Base-by-base conservation (phyloP, 345 rosid species). In the Raphanus raphanistrum region DNA sequence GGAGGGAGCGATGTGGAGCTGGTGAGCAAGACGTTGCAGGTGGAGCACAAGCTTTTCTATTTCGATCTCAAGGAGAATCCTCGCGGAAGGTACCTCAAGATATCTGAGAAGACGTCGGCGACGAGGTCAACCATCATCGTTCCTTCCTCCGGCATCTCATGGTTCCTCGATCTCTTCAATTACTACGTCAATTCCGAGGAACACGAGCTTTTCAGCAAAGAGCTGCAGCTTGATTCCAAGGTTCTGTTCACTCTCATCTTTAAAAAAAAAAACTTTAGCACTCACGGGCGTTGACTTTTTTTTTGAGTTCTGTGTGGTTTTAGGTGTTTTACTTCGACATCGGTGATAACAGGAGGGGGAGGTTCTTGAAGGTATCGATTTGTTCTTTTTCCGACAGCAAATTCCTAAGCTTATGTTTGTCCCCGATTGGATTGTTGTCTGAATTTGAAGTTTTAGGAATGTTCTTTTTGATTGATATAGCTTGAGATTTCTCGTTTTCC, bases 151-250 rank as follows among this genome's bases (percentile, higher is more conserved):
- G 99, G 99, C 72, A 90, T 95, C 80, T 90, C 99, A 28, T 95
- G 99, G 99, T 95, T 95, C 87, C 85, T 95, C 66, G 94, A 95
- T 80, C 99, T 92, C 82, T 95, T 95, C 87, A 92, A 92, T 83
- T 92, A 95, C 87, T 95, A 92, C 68, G 97, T 92, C 75, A 84
- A 80, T 84, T 87, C 99, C 63, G 96, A 91, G 29, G 99, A 95
- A 54, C 96, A 85, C 63, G 98, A 91, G 75, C 89, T 90, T 36
- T 90, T 88, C 66, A 91, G 96, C 90, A 95, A 95, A 82, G 99
- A 95, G 73, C 88, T 95, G 77, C 98, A 92, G 90, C 96, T 95
- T 59, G 98, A 95, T 84, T 87, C 96, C 84, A 95, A 95, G 93
- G 97, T 83, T 82, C 6, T 16, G 28, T 12, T 15, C 6, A 52